Evolutionary conservation across 306 rosid genomes (phyloP), one percentile per base, ranked within the genome.

Genomic region (Argentina anserina): DNA sequence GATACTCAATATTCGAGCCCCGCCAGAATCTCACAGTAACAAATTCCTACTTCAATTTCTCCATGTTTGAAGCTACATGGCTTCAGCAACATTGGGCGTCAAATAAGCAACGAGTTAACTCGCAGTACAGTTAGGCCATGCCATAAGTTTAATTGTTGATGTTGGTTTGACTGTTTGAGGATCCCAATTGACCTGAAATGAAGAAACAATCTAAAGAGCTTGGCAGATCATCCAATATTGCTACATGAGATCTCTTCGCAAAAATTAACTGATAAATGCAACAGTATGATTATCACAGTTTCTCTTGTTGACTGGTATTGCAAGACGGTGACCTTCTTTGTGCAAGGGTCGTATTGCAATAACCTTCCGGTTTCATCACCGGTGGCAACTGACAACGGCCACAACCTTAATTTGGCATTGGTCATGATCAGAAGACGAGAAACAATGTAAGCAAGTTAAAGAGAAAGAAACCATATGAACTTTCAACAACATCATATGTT

Each of bases 361-460:
- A 90, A 60, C 47, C 90, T 86, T 28, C 90, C 92, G 1, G 90
- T 87, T 75, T 33, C 73, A 49, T 90, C 96, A 20, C 88, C 87
- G 1, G 52, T 56, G 2, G 67, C 14, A n/a, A 80, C 9, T 67
- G 85, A 75, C 50, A 33, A 7, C 9, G 65, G 0, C 77, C 81
- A 86, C 9, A 36, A 79, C 84, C 96, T 88, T 47, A 9, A 14
- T 29, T 59, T 12, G 43, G 21, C 26, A 20, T 9, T 29, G 59
- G 47, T 12, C 2, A 12, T 13, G 20, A 29, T 0, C 17, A 58
- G 18, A 40, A 6, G 61, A 70, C n/a, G 7, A 45, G 33, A 31
- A 29, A 29, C 6, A 5, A 15, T 39, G 8, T 15, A 39, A 68
- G 47, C 34, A 15, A 25, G 13, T 56, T 11, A 56, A 26, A 56